Percentiles rank a stretch among this genome's conserved stretches.
phyloP scores from a whole-genome alignment of 2,329 filamentous ascomycete species.

The Fusarium bactridioides region DNA sequence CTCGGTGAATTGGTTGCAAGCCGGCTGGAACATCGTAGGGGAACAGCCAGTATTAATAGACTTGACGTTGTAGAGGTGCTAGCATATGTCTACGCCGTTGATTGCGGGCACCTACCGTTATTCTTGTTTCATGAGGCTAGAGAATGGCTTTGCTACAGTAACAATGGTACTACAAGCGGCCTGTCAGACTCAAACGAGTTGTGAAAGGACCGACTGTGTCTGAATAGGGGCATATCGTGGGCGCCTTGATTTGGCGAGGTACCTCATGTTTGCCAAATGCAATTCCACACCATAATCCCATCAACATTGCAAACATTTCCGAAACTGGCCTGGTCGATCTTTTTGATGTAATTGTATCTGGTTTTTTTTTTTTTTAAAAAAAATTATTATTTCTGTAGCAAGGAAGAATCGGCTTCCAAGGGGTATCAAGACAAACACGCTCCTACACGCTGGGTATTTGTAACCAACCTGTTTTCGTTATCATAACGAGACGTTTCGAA shows the following conservation, averaged over 20 bases:
- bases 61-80: neutral
- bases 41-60: neutral
- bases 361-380: neutral
- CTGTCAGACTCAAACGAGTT: neutral
- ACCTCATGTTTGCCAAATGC: neutral
- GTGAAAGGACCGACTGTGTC: constrained; percentile 19
- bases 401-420: constrained; percentile 6
- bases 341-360: neutral
- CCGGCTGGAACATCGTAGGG: neutral
- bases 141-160: neutral
- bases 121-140: constrained; percentile 19
- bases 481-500: constrained; percentile 22
- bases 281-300: neutral
- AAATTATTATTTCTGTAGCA: neutral
- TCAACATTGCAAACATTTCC: neutral
- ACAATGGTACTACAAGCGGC: constrained; percentile 13
- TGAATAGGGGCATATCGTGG: neutral
- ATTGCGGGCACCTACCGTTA: neutral
- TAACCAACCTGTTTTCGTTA: constrained; percentile 17
- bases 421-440: constrained; percentile 34
- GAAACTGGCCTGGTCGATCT: neutral
- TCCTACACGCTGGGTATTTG: neutral
- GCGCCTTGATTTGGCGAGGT: neutral
- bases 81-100: neutral
- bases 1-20: neutral